Percentiles rank a stretch among this genome's conserved stretches.
These are phyloP conservation scores for Sutorius australiensis DNA, from an alignment of 768 basidiomycete genomes.

Conservation along the genomic window DNA sequence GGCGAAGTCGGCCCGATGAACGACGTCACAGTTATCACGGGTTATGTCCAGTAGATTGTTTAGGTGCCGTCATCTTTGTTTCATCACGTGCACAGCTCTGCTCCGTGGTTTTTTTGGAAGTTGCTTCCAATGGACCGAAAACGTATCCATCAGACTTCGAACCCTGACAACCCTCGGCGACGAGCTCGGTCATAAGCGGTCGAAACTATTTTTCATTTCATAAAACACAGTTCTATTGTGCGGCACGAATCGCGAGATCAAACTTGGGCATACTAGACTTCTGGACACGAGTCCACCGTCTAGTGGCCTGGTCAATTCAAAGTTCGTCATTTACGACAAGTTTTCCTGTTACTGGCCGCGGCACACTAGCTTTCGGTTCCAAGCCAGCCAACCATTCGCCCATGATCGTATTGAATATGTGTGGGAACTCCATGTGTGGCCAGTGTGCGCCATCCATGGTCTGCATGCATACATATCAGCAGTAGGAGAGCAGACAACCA, in stretches of 20 bases:
- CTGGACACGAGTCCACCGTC: neutral
- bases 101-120: no score
- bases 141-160: no score
- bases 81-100: neutral
- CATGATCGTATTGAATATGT: constrained; percentile 48
- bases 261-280: neutral
- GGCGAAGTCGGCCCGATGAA: constrained; percentile 37
- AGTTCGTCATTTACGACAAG: constrained; percentile 13
- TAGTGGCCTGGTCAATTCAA: neutral
- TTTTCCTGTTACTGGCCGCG: neutral
- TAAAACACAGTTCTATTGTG: neutral
- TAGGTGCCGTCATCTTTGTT: neutral
- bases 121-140: neutral
- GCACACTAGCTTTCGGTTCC: neutral
- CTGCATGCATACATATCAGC: constrained; percentile 36
- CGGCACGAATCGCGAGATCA: no score
- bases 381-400: constrained; percentile 46
- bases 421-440: constrained; percentile 61
- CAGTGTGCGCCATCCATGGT: constrained; percentile 58
- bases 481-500: constrained; percentile 26
- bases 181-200: neutral
- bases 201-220: neutral
- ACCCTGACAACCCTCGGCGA: neutral
- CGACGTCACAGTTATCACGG: constrained; percentile 37
- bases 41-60: constrained; percentile 27